Conservation (phyloP, 805 yeast genomes). For the Candida koratica region DNA sequence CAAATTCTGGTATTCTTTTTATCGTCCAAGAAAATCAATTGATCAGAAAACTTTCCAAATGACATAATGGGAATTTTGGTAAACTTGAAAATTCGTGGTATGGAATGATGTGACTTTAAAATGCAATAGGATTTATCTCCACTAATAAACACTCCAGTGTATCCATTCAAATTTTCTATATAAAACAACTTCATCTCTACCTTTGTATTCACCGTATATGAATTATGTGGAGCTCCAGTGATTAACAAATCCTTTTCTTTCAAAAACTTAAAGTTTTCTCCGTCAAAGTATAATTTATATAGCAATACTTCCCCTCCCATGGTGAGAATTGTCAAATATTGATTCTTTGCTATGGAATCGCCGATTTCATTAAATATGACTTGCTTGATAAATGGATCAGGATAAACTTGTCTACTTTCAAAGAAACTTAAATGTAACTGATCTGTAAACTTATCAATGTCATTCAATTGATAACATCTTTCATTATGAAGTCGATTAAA, state of each 20-base stretch:
- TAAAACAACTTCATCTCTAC: constrained; percentile 66
- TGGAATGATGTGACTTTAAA: constrained; percentile 58
- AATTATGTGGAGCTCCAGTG: constrained; percentile 79
- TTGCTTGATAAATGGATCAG: constrained; percentile 74
- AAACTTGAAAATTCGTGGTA: constrained; percentile 64
- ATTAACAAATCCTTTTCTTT: constrained; percentile 46
- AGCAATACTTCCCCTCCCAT: constrained; percentile 76
- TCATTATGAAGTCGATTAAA: constrained; percentile 55
- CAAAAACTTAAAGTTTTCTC: constrained; percentile 36
- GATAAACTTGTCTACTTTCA: constrained; percentile 50
- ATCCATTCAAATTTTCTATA: constrained; percentile 54
- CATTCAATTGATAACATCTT: constrained; percentile 50
- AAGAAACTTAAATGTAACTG: constrained; percentile 42
- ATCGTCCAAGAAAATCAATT: constrained; percentile 70
- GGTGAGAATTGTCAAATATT: constrained; percentile 66
- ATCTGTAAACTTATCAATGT: constrained; percentile 46
- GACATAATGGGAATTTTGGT: constrained; percentile 64
- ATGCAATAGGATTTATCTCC: constrained; percentile 72
- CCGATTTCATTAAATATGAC: constrained; percentile 63
- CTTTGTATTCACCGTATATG: constrained; percentile 62
- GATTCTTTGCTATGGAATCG: constrained; percentile 49
- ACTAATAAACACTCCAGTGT: constrained; percentile 61
- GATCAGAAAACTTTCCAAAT: constrained; percentile 54
- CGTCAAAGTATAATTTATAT: constrained; percentile 55
- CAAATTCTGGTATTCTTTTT: constrained; percentile 63